These are phyloP conservation scores for Aspergillus ellipticus DNA, from an alignment of 495 filamentous ascomycete genomes.

Conservation along the genomic window DNA sequence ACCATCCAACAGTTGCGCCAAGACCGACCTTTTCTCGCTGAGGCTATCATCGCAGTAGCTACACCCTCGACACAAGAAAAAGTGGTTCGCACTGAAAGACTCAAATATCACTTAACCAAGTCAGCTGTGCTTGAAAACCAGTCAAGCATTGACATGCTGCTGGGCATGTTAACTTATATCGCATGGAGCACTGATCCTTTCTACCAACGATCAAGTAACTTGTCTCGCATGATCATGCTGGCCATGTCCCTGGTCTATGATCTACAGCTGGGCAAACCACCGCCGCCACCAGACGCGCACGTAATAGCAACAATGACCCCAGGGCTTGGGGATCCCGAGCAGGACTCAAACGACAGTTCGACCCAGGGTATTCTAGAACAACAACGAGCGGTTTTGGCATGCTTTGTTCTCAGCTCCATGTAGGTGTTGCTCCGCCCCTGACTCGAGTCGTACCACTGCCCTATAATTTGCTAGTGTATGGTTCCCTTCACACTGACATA, in stretches of 20 bases:
- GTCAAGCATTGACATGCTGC: background rate
- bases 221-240: background rate
- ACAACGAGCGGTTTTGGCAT: background rate
- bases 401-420: background rate
- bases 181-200: background rate
- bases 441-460: too few relatives aligned
- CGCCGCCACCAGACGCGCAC: background rate
- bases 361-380: background rate
- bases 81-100: background rate
- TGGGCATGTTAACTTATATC: background rate
- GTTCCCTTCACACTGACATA: background rate
- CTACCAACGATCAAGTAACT: background rate
- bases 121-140: background rate
- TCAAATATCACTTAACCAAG: background rate
- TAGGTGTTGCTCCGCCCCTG: background rate
- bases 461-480: too few relatives aligned
- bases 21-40: background rate
- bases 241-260: background rate
- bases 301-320: background rate
- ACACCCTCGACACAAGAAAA: background rate
- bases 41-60: background rate
- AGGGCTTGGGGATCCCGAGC: background rate
- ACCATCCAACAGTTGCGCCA: background rate
- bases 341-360: background rate
- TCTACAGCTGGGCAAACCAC: background rate